These are phyloP conservation scores for Letharia columbiana DNA, from an alignment of 495 filamentous ascomycete genomes.

Conservation along the genomic window DNA sequence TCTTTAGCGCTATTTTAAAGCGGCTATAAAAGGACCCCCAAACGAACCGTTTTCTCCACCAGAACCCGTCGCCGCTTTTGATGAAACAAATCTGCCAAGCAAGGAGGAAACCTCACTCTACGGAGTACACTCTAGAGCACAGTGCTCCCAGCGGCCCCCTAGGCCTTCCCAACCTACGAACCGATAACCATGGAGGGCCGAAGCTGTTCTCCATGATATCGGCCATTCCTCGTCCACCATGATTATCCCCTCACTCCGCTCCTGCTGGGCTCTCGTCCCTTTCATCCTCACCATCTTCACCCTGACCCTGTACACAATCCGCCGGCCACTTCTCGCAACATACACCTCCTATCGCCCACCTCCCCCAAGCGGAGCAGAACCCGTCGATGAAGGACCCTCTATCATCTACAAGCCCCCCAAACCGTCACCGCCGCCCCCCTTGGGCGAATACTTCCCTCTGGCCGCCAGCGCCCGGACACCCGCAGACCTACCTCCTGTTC, in stretches of 20 bases:
- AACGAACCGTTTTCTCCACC: neutral
- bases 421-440: slow-evolving; percentile 15
- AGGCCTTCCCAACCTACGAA: neutral
- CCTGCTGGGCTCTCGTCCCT: neutral
- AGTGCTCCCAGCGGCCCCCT: neutral
- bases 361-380: neutral
- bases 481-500: slow-evolving; percentile 25
- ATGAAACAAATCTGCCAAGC: neutral
- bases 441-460: slow-evolving; percentile 25
- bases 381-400: neutral
- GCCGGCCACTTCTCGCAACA: neutral
- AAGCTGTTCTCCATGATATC: neutral
- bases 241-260: slow-evolving; percentile 1
- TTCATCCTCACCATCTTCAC: slow-evolving; percentile 7
- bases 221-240: neutral
- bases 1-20: neutral
- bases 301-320: neutral
- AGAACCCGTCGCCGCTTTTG: neutral
- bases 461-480: slow-evolving; percentile 22
- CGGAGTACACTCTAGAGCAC: neutral
- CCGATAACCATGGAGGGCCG: neutral
- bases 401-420: slow-evolving; percentile 18
- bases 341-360: neutral
- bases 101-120: neutral
- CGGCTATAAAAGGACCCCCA: neutral